Conservation (phyloP, 23 red algal genomes). For the Gracilaria caudata region DNA sequence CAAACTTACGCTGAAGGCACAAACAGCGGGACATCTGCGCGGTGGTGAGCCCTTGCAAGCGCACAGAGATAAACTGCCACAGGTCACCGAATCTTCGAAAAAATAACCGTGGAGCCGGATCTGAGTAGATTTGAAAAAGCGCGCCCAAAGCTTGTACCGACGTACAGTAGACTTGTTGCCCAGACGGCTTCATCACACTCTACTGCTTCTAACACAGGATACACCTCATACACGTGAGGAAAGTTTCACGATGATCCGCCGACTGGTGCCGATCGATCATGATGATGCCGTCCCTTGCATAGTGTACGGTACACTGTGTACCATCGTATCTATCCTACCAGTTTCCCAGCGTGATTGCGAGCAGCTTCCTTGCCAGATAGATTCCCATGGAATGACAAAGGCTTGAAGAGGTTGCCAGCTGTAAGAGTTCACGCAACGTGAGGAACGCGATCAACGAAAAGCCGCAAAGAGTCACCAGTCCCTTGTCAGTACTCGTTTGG, state of each 20-base stretch:
- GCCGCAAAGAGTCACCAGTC: neutral
- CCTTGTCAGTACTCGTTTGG: neutral
- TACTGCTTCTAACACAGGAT: too few relatives aligned
- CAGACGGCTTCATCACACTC: too few relatives aligned
- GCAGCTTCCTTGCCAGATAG: too few relatives aligned
- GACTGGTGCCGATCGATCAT: too few relatives aligned
- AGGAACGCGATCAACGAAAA: neutral
- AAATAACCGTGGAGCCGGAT: neutral
- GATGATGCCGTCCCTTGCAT: too few relatives aligned
- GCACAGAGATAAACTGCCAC: neutral
- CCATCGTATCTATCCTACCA: too few relatives aligned
- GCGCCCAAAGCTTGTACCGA: neutral
- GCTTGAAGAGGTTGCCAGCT: neutral
- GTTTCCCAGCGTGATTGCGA: too few relatives aligned
- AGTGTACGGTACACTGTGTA: too few relatives aligned
- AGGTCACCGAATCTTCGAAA: neutral
- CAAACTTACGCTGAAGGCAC: neutral
- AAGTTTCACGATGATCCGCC: too few relatives aligned
- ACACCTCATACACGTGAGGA: too few relatives aligned
- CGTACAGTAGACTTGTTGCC: neutral
- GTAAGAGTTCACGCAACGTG: neutral
- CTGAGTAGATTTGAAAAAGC: neutral
- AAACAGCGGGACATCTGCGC: neutral
- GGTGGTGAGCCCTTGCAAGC: constrained; percentile 9
- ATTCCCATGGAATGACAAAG: neutral